Evolutionary conservation across 108 stramenopile species (phyloP), one percentile per base, ranked within the genome.

Genomic region (Tribonema minus): DNA sequence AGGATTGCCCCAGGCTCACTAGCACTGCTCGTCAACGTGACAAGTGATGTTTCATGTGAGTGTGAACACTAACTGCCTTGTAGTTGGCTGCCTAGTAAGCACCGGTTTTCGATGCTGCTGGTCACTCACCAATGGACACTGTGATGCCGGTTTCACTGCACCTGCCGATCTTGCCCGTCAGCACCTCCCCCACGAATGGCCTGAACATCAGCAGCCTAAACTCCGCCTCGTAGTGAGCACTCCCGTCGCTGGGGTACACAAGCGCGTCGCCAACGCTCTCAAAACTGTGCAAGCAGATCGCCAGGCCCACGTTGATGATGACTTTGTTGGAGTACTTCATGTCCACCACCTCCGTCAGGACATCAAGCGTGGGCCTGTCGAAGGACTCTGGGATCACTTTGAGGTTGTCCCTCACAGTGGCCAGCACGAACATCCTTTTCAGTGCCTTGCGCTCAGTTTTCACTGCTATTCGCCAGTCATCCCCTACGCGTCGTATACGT

Each of bases 141-240:
- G 46, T 76, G 58, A 76, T 67, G 37, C 67, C 76, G 20, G 67
- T 36, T 37, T 60, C 33, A 2, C 64, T 76, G 37, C 67, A 67
- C 15, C 64, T 66, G 28, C 46, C n/a, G 3, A 76, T 64, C 67
- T 60, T 76, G 3, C 76, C 76, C 9, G 35, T 12, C 3, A 76
- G 35, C 6, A 76, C 67, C 67, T 76, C 76, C 1, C 76, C 76
- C 34, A 76, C 76, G 37, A 76, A 76, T 1, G 76, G 76, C 30
- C 76, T 65, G 29, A 76, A 76, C 5, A 76, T 66, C 65, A 76
- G 76, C 59, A 76, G 34, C 58, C 76, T 32, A 33, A 76, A 76
- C 59, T 54, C 66, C 37, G 33, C 76, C 67, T 76, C 67, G 60
- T 76, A 67, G 58, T 76, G 76, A 25, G 76, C 76, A n/a, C 66